A percentile compares a stretch with the other conserved stretches of the same genome.
These are phyloP conservation scores for Kurtzmaniella quercitrusa DNA, from an alignment of 1,139 yeast species.

Conservation along the genomic window DNA sequence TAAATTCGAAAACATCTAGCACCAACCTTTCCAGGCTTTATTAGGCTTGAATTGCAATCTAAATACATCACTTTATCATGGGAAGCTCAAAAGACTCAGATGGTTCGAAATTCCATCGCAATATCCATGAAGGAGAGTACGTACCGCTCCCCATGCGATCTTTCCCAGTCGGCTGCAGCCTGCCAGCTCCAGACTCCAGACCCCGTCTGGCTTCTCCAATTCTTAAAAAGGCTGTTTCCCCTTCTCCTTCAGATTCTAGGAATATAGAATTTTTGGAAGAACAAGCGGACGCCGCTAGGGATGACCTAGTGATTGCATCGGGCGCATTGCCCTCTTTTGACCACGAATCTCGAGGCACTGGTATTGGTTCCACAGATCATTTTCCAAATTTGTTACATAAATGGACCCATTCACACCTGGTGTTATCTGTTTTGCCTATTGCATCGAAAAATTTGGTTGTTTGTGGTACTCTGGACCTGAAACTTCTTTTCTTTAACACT, in stretches of 20 bases:
- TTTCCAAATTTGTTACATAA: slow-evolving; percentile 48
- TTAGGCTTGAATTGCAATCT: too few relatives aligned
- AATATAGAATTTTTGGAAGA: not conserved
- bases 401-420: slow-evolving; percentile 74
- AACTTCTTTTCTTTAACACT: slow-evolving; percentile 68
- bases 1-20: not conserved
- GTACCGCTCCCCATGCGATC: slow-evolving; percentile 22
- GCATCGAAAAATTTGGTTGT: slow-evolving; percentile 57
- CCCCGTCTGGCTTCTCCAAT: slow-evolving; percentile 1
- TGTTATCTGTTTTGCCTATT: slow-evolving; percentile 72
- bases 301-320: not conserved
- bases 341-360: slow-evolving; percentile 5
- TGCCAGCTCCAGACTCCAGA: not conserved
- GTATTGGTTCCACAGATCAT: slow-evolving; percentile 10
- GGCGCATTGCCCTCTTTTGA: not conserved
- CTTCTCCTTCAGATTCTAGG: not conserved
- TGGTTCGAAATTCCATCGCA: slow-evolving; percentile 9
- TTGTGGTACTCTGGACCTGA: slow-evolving; percentile 95
- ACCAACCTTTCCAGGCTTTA: too few relatives aligned
- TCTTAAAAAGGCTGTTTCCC: not conserved
- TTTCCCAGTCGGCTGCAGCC: slow-evolving; percentile 23
- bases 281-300: not conserved
- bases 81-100: not conserved
- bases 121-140: slow-evolving; percentile 34
- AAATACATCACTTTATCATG: not conserved